Evolutionary conservation across 106 monocot species (phyloP).

Genomic region (Vanilla planifolia): DNA sequence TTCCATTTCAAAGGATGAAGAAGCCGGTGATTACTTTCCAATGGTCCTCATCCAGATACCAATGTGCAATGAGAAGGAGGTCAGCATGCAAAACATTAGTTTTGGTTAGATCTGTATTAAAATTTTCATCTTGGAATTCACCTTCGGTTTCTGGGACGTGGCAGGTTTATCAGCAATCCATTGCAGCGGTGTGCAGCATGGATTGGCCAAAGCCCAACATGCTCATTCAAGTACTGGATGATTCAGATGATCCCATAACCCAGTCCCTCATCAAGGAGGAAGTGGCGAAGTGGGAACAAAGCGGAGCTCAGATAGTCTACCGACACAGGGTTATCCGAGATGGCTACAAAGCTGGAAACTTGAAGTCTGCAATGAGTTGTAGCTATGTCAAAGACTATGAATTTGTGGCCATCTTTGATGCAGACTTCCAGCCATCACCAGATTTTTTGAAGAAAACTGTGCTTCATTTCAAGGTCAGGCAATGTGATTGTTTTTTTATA

Average conservation of each 20-base stretch:
- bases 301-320: slow-evolving; percentile 60
- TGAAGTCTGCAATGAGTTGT: slow-evolving; percentile 92
- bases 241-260: slow-evolving; percentile 64
- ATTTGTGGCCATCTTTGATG: slow-evolving; percentile 93
- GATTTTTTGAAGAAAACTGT: slow-evolving; percentile 84
- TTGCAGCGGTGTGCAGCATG: slow-evolving; percentile 76
- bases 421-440: slow-evolving; percentile 82
- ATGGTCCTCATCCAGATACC: slow-evolving; percentile 95
- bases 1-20: slow-evolving; percentile 4
- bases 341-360: slow-evolving; percentile 96
- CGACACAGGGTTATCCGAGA: slow-evolving; percentile 68
- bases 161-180: slow-evolving; percentile 95
- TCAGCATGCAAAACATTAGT: slow-evolving; percentile 7
- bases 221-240: slow-evolving; percentile 83
- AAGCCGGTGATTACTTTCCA: slow-evolving; percentile 49
- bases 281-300: slow-evolving; percentile 76
- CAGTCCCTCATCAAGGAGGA: slow-evolving; percentile 79
- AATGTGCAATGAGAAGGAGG: slow-evolving; percentile 99
- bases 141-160: neutral
- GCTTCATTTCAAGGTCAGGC: slow-evolving; percentile 82
- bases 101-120: neutral
- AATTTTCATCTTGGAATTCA: neutral
- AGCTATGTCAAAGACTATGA: slow-evolving; percentile 94
- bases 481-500: neutral
- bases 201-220: slow-evolving; percentile 83